Evolutionary conservation across 1,284 basidiomycete genomes (phyloP).

Genomic region (Bjerkandera adusta): DNA sequence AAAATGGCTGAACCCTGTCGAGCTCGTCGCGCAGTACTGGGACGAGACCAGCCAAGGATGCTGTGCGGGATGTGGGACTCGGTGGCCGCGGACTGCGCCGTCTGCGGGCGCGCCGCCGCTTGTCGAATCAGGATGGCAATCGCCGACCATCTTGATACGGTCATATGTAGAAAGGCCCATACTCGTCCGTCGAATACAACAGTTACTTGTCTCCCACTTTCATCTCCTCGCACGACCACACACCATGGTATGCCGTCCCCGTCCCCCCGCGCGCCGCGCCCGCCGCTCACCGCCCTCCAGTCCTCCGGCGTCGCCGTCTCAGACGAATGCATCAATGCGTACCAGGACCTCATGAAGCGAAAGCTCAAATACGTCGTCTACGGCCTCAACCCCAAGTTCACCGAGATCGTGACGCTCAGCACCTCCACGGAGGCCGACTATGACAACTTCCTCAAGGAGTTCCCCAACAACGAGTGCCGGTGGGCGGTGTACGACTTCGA

Average conservation of each 20-base stretch:
- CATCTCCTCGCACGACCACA: constrained; percentile 16
- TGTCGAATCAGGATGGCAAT: constrained; percentile 18
- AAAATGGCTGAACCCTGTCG: too few species aligned
- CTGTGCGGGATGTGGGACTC: too few species aligned
- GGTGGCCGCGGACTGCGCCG: constrained; percentile 8
- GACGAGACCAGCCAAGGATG: too few species aligned
- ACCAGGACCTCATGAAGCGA: constrained; percentile 76
- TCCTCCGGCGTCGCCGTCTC: constrained; percentile 76
- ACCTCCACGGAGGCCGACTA: constrained; percentile 48
- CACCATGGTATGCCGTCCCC: constrained; percentile 23
- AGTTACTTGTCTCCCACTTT: constrained; percentile 14
- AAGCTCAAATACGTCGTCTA: constrained; percentile 89
- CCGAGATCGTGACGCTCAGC: constrained; percentile 79
- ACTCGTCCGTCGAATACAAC: constrained; percentile 10
- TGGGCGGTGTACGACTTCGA: constrained; percentile 96
- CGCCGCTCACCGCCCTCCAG: constrained; percentile 34
- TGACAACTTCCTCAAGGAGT: constrained; percentile 74
- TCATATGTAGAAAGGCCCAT: constrained; percentile 8
- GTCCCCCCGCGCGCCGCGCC: constrained; percentile 3
- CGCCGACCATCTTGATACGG: constrained; percentile 19
- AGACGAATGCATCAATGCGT: constrained; percentile 59
- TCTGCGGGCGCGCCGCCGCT: constrained; percentile 9
- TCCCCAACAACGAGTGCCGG: constrained; percentile 78
- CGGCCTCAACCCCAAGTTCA: constrained; percentile 62
- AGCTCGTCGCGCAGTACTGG: too few species aligned